Percentiles rank a stretch among this genome's conserved stretches.
Evolutionary conservation across 192 early-diverging fungal genomes (phyloP).

Genomic region (Coemansia sp.): DNA sequence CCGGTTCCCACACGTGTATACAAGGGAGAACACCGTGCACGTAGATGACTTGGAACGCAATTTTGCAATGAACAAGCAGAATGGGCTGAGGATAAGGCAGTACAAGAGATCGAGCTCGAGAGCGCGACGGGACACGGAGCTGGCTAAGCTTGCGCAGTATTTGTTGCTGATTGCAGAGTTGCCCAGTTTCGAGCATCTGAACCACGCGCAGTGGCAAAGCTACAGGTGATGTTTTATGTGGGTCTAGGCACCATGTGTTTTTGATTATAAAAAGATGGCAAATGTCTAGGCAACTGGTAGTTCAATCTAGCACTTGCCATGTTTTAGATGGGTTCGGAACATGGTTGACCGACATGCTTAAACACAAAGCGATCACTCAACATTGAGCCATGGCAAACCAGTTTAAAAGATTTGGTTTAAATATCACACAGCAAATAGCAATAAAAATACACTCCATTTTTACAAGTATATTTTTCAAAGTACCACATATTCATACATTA

Average conservation of each 20-base stretch:
- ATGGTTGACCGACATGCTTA: too few relatives aligned
- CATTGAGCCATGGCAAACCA: too few relatives aligned
- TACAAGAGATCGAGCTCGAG: slow-evolving; percentile 61
- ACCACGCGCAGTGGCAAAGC: slow-evolving; percentile 60
- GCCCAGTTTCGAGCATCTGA: slow-evolving; percentile 56
- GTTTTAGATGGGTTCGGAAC: too few relatives aligned
- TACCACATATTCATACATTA: too few relatives aligned
- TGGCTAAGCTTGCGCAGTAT: slow-evolving; percentile 62
- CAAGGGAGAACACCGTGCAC: slow-evolving; percentile 63
- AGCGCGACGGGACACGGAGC: slow-evolving; percentile 57
- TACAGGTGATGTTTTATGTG: slow-evolving; percentile 16
- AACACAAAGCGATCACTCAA: too few relatives aligned
- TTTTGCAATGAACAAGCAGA: slow-evolving; percentile 72
- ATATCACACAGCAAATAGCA: too few relatives aligned
- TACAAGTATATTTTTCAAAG: neutral
- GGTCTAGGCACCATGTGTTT: neutral
- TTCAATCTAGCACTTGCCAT: too few relatives aligned
- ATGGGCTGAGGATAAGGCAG: slow-evolving; percentile 66
- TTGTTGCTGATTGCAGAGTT: slow-evolving; percentile 59
- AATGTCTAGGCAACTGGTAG: too few relatives aligned
- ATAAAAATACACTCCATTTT: neutral
- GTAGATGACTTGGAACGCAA: slow-evolving; percentile 73
- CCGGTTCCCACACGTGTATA: slow-evolving; percentile 56
- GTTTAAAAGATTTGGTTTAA: too few relatives aligned
- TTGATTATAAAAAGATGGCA: too few relatives aligned